A percentile compares a stretch with the other conserved stretches of the same genome.
These are phyloP conservation scores for Chaetoscypha palmicola DNA, from an alignment of 2,329 filamentous ascomycete genomes.

Conservation along the genomic window DNA sequence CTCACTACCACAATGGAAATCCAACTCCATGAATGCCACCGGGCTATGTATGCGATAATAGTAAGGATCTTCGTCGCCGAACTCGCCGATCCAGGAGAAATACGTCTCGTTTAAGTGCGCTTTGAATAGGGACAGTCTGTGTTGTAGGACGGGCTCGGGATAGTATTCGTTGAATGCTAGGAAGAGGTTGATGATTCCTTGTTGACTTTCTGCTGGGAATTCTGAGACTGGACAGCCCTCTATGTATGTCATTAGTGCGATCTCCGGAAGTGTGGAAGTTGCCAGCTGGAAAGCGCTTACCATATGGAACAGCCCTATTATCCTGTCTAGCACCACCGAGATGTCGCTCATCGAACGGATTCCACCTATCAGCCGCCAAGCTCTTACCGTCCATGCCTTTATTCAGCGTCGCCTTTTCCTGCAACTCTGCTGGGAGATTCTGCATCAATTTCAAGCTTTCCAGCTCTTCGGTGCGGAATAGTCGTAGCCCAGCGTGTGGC, in stretches of 20 bases:
- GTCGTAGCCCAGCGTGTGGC: constrained; percentile 22
- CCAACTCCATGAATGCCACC: constrained; percentile 68
- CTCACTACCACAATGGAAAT: constrained; percentile 61
- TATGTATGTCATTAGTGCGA: constrained; percentile 5
- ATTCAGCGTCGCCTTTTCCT: constrained; percentile 27
- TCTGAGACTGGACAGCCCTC: constrained; percentile 53
- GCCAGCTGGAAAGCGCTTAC: no score
- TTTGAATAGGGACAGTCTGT: constrained; percentile 48
- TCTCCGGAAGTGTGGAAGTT: not conserved
- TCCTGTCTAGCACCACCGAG: constrained; percentile 72
- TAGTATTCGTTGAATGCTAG: constrained; percentile 63
- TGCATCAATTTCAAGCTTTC: constrained; percentile 29
- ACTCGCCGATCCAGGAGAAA: constrained; percentile 73
- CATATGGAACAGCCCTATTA: constrained; percentile 66
- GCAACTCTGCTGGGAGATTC: constrained; percentile 22
- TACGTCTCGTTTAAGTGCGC: constrained; percentile 62
- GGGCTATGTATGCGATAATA: constrained; percentile 75
- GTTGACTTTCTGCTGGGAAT: constrained; percentile 43
- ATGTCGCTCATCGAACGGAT: constrained; percentile 73
- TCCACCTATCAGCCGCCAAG: constrained; percentile 56
- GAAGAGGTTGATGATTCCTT: constrained; percentile 50
- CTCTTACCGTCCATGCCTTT: constrained; percentile 30
- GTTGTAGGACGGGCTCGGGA: constrained; percentile 45
- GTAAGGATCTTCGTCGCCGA: constrained; percentile 59
- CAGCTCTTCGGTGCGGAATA: constrained; percentile 24